Base-by-base conservation (phyloP, 257 asterid species). In the Nicotiana sylvestris region DNA sequence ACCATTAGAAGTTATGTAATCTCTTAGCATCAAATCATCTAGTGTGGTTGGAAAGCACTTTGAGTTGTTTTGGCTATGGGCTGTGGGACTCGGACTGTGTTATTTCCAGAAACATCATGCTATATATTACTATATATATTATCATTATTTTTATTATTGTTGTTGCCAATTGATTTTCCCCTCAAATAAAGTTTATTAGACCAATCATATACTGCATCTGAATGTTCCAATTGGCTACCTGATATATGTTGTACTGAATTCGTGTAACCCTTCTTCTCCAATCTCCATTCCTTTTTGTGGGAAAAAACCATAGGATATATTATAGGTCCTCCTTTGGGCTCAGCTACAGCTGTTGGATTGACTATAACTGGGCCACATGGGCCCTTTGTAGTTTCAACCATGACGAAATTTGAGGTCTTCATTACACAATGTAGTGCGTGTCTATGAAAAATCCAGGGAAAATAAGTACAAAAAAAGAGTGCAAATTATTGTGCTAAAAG, bases 371-470 rank as follows among this genome's bases (percentile, higher is more conserved):
- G 62, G 79, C 43, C 43, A 74, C 7, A 46, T 74, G 79, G 80
- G 27, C 80, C 80, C 64, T 46, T 43, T 49, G 7, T 32, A 15
- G 27, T 49, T 74, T 51, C 35, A 74, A 51, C 62, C 37, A 49
- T 74, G 64, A 27, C 64, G 16, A 51, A 76, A 15, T 27, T 76
- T 15, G 80, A 76, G 29, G 64, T 76, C 64, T 15, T 51, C 16
- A 51, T 76, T 76, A 76, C 64, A 51, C 43, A 49, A 27, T 74
- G 80, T 74, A 74, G 80, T 49, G 79, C 79, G 25, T 46, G 9
- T 76, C 64, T 51, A 76, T 12, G 0, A 74, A 51, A 27, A 15
- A 7, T 76, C 80, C 62, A 51, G 9, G 80, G 29, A 15, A 51
- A 53, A 15, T 53, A 13, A 53, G 18, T 11, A 53, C 58, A 13